Conservation (phyloP, 2,329 filamentous ascomycete genomes). For the Alternaria burnsii region DNA sequence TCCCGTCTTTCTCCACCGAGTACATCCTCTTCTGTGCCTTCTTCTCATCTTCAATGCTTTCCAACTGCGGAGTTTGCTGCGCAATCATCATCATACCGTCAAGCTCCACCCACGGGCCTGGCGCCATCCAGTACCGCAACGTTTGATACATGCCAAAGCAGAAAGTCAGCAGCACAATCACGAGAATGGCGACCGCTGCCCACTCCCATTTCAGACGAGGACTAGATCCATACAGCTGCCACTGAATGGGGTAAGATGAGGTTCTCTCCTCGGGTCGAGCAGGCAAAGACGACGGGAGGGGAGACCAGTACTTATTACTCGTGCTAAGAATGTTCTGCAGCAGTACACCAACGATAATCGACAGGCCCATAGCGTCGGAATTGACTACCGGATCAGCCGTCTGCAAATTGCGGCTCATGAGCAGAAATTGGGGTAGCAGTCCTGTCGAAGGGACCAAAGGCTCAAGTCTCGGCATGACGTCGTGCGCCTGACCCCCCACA, state of each 20-base stretch:
- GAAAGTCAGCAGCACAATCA: neutral
- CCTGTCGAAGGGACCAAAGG: neutral
- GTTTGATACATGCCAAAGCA: neutral
- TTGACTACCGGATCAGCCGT: neutral
- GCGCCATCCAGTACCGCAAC: conserved; percentile 7
- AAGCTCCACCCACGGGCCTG: conserved; percentile 4
- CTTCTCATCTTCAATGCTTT: neutral
- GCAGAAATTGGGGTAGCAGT: conserved; percentile 1
- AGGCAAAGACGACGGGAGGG: conserved; percentile 3
- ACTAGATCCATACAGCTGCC: conserved; percentile 17
- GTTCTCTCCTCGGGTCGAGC: neutral
- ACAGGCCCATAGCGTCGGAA: conserved; percentile 9
- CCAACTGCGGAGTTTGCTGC: neutral
- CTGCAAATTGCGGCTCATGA: conserved; percentile 4
- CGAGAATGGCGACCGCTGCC: conserved; percentile 6
- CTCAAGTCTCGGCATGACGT: neutral
- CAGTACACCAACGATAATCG: conserved; percentile 3
- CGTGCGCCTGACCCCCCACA: neutral
- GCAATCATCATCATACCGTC: conserved; percentile 14
- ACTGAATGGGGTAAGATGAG: conserved; percentile 13
- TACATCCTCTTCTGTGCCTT: neutral
- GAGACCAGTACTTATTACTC: conserved; percentile 10
- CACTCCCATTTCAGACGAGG: conserved; percentile 12
- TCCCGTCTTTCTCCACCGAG: neutral
- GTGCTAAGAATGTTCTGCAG: conserved; percentile 12